Evolutionary conservation across 2,329 filamentous ascomycete genomes (phyloP), one percentile per base, ranked within the genome.

Genomic region (Emericellopsis cladophorae): DNA sequence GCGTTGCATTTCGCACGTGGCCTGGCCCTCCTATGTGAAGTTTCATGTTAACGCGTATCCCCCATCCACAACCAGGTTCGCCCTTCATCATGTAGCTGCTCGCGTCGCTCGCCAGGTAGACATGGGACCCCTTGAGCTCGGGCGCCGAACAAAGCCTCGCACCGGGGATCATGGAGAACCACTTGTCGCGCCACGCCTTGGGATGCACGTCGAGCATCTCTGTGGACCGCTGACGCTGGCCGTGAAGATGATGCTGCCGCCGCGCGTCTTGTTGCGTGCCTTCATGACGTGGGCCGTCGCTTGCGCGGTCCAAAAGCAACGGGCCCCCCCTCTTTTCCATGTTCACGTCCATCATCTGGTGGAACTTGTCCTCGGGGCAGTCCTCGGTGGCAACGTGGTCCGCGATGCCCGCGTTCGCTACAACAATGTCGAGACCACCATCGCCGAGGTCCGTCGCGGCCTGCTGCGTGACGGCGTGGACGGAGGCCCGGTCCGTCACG

Each of bases 51-150:
- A 36, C 16, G 45, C 54, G 15, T 60, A 60, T 1, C 57, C 57
- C 15, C 57, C 57, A 37, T 71, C 67, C 46, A 71, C 66, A 37
- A 70, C 44, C 31, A 70, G 49, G 47, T 72, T 68, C 38, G 62
- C 59, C 37, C 68, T 16, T 16, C 14, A 31, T 41, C 5, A 67
- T 71, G 48, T 70, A 70, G 31, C 57, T 64, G n/a, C 67, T 64
- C 7, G 64, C 62, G 42, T 76, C 71, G 42, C 62, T 68, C n/a
- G 75, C 51, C 42, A 76, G 51, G 46, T 75, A 76, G 4, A 75
- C 69, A 47, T 76, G 76, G 1, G 72, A 71, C 11, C 72, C 71
- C 2, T 70, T 70, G 2, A 76, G 54, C 53, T 76, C 72, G 45
- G 70, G 62, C 0, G 68, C 65, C 37, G 69, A 61, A 0, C 71